Percentiles rank a stretch among this genome's conserved stretches.
Conservation (phyloP, 2,329 filamentous ascomycete species). For the Emmonsiellopsis sp. region DNA sequence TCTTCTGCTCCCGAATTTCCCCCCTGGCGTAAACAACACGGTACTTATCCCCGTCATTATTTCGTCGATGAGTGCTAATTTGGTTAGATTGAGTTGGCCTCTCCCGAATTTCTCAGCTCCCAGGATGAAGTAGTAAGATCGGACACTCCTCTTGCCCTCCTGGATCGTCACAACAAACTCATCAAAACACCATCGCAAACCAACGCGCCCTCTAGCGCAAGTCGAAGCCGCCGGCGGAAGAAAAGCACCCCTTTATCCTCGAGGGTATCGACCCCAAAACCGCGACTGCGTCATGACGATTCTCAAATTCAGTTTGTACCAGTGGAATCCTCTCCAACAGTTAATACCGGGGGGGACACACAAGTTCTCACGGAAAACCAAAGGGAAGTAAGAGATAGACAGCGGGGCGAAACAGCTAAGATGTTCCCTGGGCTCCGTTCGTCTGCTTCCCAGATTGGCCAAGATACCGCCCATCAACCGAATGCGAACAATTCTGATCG, state of each 20-base stretch:
- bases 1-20: slow-evolving; percentile 41
- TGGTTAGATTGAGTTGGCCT: slow-evolving; percentile 8
- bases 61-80: slow-evolving; percentile 3
- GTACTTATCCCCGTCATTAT: slow-evolving; percentile 13
- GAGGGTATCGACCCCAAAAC: slow-evolving; percentile 34
- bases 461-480: neutral
- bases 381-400: slow-evolving; percentile 64
- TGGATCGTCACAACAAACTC: neutral
- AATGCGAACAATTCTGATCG: slow-evolving; percentile 11
- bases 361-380: slow-evolving; percentile 72
- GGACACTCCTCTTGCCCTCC: neutral
- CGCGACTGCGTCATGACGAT: slow-evolving; percentile 63
- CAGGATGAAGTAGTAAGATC: slow-evolving; percentile 36
- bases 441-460: slow-evolving; percentile 12
- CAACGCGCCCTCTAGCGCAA: neutral
- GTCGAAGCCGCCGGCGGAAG: slow-evolving; percentile 8
- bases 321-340: slow-evolving; percentile 52
- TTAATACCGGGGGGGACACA: slow-evolving; percentile 45
- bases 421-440: slow-evolving; percentile 61
- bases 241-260: slow-evolving; percentile 14
- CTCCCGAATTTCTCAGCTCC: slow-evolving; percentile 37
- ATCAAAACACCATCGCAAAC: slow-evolving; percentile 2
- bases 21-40: slow-evolving; percentile 24
- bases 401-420: slow-evolving; percentile 51
- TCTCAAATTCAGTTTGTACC: slow-evolving; percentile 71